phyloP scores from a whole-genome alignment of 768 basidiomycete species.

The Tulasnella sp. region DNA sequence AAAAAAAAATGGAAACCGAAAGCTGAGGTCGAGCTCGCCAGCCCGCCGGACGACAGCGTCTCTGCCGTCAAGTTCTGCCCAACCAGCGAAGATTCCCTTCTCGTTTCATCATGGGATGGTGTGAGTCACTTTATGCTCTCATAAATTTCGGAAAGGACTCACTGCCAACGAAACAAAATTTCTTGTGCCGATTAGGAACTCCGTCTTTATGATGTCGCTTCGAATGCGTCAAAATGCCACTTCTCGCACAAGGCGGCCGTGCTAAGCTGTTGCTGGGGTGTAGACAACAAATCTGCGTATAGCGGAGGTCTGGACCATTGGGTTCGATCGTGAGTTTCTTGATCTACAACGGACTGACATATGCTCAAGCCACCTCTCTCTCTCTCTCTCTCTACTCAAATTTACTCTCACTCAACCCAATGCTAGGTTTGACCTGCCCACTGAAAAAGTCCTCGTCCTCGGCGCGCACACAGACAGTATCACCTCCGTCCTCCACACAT shows the following conservation, averaged over 20 bases:
- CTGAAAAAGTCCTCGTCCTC: constrained; percentile 59
- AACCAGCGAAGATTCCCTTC: constrained; percentile 58
- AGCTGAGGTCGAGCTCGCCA: constrained; percentile 10
- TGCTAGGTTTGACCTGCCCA: constrained; percentile 63
- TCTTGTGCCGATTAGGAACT: constrained; percentile 42
- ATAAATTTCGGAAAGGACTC: constrained; percentile 24
- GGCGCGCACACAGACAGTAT: constrained; percentile 76
- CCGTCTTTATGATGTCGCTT: constrained; percentile 40
- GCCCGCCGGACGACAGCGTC: constrained; percentile 77
- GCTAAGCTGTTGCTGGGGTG: constrained; percentile 62
- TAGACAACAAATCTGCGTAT: constrained; percentile 53
- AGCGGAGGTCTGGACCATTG: constrained; percentile 82
- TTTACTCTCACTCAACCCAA: neutral
- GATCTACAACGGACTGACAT: too few relatives aligned
- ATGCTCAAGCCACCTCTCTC: too few relatives aligned
- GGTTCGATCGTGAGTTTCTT: constrained; percentile 68
- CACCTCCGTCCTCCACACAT: constrained; percentile 61
- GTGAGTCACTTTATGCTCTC: constrained; percentile 28
- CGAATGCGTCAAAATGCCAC: constrained; percentile 62
- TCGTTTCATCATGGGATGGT: constrained; percentile 88
- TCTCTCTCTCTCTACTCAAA: neutral
- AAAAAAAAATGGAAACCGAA: too few relatives aligned
- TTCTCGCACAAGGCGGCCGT: constrained; percentile 85
- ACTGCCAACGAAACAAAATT: constrained; percentile 22
- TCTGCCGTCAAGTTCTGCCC: constrained; percentile 75